Percentiles rank a stretch among this genome's conserved stretches.
phyloP scores from a whole-genome alignment of 108 stramenopile species.

The Skeletonema marinoi region DNA sequence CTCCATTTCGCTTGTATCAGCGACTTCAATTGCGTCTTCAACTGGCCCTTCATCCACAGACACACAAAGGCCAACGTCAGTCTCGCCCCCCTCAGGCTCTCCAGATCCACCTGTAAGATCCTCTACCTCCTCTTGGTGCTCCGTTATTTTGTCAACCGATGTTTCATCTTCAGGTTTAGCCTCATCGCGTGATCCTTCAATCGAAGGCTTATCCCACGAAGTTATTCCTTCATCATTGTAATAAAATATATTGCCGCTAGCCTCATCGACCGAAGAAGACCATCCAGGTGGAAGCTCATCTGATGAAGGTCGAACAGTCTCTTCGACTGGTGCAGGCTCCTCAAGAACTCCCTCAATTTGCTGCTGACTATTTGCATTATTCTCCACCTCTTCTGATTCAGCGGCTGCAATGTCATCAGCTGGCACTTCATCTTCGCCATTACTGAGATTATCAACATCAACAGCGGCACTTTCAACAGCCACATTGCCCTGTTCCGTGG shows the following conservation, averaged over 20 bases:
- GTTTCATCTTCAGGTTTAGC: neutral
- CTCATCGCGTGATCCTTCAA: neutral
- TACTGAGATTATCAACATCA: neutral
- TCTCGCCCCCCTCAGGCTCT: neutral
- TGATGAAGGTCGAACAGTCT: neutral
- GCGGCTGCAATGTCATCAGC: neutral
- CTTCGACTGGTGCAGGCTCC: neutral
- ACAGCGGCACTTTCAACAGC: neutral
- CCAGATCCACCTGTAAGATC: neutral
- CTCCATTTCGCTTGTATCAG: neutral
- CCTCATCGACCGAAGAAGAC: slow-evolving; percentile 6
- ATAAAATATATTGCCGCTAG: slow-evolving; percentile 43
- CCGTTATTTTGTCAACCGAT: neutral
- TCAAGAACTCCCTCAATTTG: neutral
- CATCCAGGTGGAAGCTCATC: slow-evolving; percentile 50
- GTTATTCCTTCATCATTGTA: slow-evolving; percentile 35
- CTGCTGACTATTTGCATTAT: neutral
- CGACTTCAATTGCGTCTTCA: neutral
- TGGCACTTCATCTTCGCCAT: neutral
- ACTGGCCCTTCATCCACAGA: neutral
- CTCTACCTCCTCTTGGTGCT: neutral
- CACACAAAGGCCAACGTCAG: neutral
- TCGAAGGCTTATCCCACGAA: neutral
- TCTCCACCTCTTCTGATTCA: neutral
- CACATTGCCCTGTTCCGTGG: neutral